A percentile compares a stretch with the other conserved stretches of the same genome.
These are phyloP conservation scores for Antitrichia curtipendula DNA, from an alignment of 225 moss, liverwort and hornwort genomes.

Conservation along the genomic window DNA sequence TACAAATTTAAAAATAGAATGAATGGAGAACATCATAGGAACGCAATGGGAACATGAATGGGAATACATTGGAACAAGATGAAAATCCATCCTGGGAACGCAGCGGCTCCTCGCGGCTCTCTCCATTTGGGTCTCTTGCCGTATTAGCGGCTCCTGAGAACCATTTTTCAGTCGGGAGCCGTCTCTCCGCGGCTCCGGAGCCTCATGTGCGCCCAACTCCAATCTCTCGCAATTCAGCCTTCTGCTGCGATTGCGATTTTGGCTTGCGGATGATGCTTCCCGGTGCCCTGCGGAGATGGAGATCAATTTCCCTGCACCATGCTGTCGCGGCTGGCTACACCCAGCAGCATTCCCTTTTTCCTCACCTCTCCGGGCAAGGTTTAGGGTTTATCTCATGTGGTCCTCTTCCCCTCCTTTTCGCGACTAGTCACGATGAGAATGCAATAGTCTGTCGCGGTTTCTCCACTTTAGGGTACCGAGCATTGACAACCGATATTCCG, in stretches of 20 bases:
- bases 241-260: neutral
- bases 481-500: neutral
- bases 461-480: neutral
- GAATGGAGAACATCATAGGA: neutral
- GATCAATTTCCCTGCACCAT: conserved; percentile 4
- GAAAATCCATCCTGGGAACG: neutral
- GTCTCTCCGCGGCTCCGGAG: neutral
- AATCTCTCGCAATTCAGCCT: neutral
- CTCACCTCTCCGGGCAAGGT: neutral
- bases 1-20: neutral
- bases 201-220: neutral
- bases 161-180: neutral
- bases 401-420: neutral
- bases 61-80: neutral
- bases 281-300: conserved; percentile 32
- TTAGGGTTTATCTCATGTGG: neutral
- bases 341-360: neutral
- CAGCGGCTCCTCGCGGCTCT: neutral
- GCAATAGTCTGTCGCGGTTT: neutral
- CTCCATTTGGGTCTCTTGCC: too few species aligned
- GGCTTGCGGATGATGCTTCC: conserved; percentile 42
- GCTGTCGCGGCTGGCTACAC: conserved; percentile 1
- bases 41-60: neutral
- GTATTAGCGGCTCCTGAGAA: neutral
- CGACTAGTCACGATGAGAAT: neutral